Evolutionary conservation across 495 filamentous ascomycete species (phyloP).

Genomic region (Cercophora newfieldiana): DNA sequence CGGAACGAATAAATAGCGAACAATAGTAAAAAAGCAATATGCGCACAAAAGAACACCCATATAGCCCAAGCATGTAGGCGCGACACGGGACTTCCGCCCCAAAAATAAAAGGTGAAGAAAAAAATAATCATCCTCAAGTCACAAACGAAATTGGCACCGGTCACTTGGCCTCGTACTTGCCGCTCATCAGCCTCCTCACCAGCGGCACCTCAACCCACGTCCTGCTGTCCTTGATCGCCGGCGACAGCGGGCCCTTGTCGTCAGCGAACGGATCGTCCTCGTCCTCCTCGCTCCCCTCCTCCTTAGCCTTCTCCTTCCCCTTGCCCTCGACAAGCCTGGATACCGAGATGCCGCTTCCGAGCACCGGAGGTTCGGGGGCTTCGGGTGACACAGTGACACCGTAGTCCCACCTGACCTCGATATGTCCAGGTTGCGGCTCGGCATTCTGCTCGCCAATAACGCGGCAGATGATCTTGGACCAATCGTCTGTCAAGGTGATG

Average conservation of each 20-base stretch:
- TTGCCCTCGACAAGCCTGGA: slow-evolving; percentile 46
- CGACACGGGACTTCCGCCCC: neutral
- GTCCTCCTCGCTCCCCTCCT: slow-evolving; percentile 33
- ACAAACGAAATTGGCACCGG: neutral
- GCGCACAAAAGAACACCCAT: slow-evolving; percentile 5
- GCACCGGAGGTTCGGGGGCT: slow-evolving; percentile 45
- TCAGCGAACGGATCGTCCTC: slow-evolving; percentile 47
- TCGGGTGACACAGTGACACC: slow-evolving; percentile 33
- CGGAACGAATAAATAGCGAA: neutral
- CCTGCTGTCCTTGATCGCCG: slow-evolving; percentile 40
- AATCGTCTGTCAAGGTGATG: slow-evolving; percentile 59
- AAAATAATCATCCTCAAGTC: neutral
- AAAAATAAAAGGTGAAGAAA: too few species aligned
- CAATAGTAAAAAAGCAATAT: slow-evolving; percentile 8
- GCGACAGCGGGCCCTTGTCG: slow-evolving; percentile 30
- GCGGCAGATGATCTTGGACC: slow-evolving; percentile 74
- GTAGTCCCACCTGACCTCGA: slow-evolving; percentile 84
- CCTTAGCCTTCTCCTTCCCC: slow-evolving; percentile 43
- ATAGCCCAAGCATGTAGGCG: slow-evolving; percentile 3
- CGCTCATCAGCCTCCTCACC: slow-evolving; percentile 71
- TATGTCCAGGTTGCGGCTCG: slow-evolving; percentile 70
- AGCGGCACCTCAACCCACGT: slow-evolving; percentile 74
- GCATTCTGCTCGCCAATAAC: slow-evolving; percentile 71
- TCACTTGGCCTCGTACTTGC: slow-evolving; percentile 68
- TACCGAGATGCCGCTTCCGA: slow-evolving; percentile 65